These are phyloP conservation scores for Gossypium bickii DNA, from an alignment of 345 rosid species.

Conservation along the genomic window DNA sequence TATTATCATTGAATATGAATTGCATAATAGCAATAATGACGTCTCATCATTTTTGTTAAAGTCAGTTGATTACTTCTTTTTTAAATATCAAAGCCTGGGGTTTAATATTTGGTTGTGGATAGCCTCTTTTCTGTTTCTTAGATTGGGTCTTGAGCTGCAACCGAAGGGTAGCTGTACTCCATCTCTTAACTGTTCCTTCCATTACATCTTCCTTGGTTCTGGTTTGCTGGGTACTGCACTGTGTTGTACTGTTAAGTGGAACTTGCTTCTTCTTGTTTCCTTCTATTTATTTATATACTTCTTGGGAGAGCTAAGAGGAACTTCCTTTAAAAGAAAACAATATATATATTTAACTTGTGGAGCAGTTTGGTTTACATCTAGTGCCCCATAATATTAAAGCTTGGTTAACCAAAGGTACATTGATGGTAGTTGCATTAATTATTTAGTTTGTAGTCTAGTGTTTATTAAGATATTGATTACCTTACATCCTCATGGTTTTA, in stretches of 20 bases:
- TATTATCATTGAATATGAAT: not conserved
- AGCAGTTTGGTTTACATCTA: not conserved
- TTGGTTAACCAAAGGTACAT: not conserved
- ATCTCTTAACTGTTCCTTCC: not conserved
- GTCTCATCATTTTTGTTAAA: not conserved
- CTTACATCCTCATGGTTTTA: not conserved
- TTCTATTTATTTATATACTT: not conserved
- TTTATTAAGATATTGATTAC: not conserved
- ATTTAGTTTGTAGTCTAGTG: constrained; percentile 6
- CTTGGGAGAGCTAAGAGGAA: not conserved
- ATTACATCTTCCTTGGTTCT: not conserved
- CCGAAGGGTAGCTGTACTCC: not conserved
- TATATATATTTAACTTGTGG: not conserved
- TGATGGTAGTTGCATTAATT: not conserved
- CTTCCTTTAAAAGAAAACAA: not conserved
- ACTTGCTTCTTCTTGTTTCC: not conserved
- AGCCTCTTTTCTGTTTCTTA: not conserved
- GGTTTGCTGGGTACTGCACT: not conserved
- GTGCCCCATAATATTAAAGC: not conserved
- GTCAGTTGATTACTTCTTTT: not conserved
- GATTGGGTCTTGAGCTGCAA: not conserved
- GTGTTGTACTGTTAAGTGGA: not conserved
- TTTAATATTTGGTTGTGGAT: constrained; percentile 4
- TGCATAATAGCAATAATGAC: not conserved
- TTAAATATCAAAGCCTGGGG: not conserved